Evolutionary conservation across 352 stramenopile genomes (phyloP).

Genomic region (Globisporangium barbulae): DNA sequence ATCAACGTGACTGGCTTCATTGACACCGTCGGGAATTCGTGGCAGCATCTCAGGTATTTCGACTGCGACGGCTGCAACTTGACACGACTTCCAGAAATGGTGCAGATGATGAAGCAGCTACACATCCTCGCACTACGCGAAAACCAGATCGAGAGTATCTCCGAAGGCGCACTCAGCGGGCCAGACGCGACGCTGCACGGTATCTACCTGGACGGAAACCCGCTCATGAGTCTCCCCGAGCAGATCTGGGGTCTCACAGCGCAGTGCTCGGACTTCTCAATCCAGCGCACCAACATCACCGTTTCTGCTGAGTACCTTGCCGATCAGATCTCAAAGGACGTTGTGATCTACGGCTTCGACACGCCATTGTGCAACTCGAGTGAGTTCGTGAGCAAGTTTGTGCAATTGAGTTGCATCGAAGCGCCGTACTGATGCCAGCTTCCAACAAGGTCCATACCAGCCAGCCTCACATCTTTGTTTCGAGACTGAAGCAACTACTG

Average conservation of each 20-base stretch:
- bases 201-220: not conserved
- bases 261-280: not conserved
- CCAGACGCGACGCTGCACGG: not conserved
- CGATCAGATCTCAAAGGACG: not conserved
- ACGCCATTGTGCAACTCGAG: not conserved
- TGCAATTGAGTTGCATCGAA: not conserved
- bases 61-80: not conserved
- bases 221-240: not conserved
- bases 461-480: too few species aligned
- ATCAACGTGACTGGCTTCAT: not conserved
- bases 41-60: not conserved
- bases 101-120: not conserved
- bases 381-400: not conserved
- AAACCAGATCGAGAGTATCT: not conserved
- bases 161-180: not conserved
- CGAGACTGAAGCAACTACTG: too few species aligned
- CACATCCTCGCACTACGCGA: not conserved
- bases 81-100: not conserved
- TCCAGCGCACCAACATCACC: not conserved
- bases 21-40: not conserved
- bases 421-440: not conserved
- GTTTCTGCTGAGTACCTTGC: not conserved
- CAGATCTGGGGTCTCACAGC: not conserved
- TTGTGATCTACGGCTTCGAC: not conserved
- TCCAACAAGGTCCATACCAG: too few species aligned